Percentiles rank a stretch among this genome's conserved stretches.
Evolutionary conservation across 441 rosid genomes (phyloP).

Genomic region (Theobroma grandiflorum): DNA sequence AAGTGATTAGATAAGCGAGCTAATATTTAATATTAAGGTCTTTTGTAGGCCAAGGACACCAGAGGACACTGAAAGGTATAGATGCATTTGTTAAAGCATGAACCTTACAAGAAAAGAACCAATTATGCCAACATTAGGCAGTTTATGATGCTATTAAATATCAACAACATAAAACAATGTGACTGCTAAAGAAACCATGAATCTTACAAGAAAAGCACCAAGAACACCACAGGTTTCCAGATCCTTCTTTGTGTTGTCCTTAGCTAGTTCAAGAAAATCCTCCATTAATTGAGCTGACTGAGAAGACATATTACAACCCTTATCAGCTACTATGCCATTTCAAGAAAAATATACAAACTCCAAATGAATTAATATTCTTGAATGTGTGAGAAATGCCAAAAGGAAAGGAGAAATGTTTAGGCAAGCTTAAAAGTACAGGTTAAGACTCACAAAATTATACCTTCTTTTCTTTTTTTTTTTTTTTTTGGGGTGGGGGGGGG

Average conservation of each 20-base stretch:
- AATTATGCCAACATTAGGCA: background rate
- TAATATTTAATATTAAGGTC: background rate
- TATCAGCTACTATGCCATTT: slow-evolving; percentile 13
- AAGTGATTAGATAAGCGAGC: background rate
- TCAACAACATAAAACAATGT: background rate
- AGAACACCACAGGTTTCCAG: slow-evolving; percentile 93
- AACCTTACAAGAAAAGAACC: background rate
- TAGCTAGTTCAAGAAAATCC: slow-evolving; percentile 83
- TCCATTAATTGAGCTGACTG: slow-evolving; percentile 80
- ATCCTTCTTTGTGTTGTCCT: slow-evolving; percentile 84
- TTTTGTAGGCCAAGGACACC: background rate
- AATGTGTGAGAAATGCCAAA: background rate
- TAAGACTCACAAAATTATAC: background rate
- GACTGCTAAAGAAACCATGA: slow-evolving; percentile 2
- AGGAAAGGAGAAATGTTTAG: background rate
- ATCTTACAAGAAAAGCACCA: slow-evolving; percentile 78
- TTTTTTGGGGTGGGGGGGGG: background rate
- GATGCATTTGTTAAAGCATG: background rate
- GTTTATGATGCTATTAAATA: slow-evolving; percentile 9
- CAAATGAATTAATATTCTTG: slow-evolving; percentile 1
- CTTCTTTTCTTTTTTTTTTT: too few species aligned
- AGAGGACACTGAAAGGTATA: background rate
- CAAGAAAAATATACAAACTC: slow-evolving; percentile 7
- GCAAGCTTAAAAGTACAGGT: background rate
- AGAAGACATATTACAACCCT: slow-evolving; percentile 17